Conservation (phyloP, 768 basidiomycete genomes). For the Mrakia blollopis region DNA sequence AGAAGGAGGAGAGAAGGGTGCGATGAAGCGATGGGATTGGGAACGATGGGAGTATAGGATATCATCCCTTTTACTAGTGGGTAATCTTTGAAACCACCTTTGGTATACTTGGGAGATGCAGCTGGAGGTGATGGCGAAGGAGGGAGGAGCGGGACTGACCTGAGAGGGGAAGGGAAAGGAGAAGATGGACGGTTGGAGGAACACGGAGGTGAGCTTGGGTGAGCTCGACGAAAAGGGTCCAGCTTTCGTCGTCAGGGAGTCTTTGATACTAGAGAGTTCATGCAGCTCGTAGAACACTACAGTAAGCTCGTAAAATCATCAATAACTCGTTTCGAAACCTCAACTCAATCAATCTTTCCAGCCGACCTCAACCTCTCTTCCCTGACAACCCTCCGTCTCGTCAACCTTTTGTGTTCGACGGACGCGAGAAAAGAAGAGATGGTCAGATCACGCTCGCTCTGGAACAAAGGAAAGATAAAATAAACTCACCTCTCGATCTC, state of each 20-base stretch:
- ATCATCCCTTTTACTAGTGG: background rate
- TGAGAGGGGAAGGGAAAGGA: background rate
- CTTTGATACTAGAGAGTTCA: too few relatives aligned
- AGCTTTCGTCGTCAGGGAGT: background rate
- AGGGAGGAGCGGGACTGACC: background rate
- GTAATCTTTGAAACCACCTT: background rate
- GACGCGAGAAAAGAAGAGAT: too few relatives aligned
- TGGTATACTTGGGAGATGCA: background rate
- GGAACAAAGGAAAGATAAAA: too few relatives aligned
- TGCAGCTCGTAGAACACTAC: too few relatives aligned
- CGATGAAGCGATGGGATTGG: background rate
- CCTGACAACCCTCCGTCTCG: conserved; percentile 14
- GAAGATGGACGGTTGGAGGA: background rate
- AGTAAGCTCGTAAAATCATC: too few relatives aligned
- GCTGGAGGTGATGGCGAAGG: background rate
- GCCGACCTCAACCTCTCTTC: conserved; percentile 10
- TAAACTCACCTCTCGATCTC: conserved; percentile 61
- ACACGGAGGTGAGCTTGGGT: too few relatives aligned
- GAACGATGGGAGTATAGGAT: background rate
- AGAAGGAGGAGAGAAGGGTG: background rate
- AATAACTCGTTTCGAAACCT: too few relatives aligned
- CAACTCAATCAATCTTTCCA: background rate
- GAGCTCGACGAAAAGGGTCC: background rate
- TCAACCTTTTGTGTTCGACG: background rate
- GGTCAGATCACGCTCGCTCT: too few relatives aligned